Base-by-base conservation (phyloP, 2,329 filamentous ascomycete genomes). In the Colletotrichum godetiae region DNA sequence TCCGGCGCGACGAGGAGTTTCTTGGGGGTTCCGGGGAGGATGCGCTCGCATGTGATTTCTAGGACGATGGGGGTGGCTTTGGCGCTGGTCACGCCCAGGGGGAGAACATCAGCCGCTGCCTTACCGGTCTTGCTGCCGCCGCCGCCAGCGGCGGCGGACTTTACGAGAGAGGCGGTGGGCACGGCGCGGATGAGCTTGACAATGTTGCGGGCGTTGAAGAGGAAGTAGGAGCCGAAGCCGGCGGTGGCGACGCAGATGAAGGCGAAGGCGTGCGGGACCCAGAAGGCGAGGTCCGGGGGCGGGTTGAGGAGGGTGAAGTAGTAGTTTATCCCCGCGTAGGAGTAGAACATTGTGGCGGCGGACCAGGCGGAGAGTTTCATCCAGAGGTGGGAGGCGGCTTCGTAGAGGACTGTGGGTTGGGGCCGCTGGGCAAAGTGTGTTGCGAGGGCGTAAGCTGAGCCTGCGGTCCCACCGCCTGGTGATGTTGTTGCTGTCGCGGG, bases 301-400 rank as follows among this genome's bases (percentile, higher is more conserved):
- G 87, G 82, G 73, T 88, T 80, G 56, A 85, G 80, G 74, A 88
- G 86, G 55, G 87, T 85, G 67, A 82, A 80, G 78, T 86, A 87
- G 75, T 86, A 87, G 79, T 89, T 88, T 76, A 86, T 84, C 59
- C 84, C 81, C 2, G 87, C 85, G 77, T 87, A 90, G 49, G 80
- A 76, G 69, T 90, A 84, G 80, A 87, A 90, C 77, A 89, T 88
- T 27, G 85, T 73, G 2, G 88, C 88, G 31, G 89, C 87, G 15
- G 83, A 80, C 81, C 92, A 91, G 78, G 89, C 90, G 58, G 89
- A 88, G 76, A 89, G 79, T 74, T 92, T 87, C 80, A 91, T 92
- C 81, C 87, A 86, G 69, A 88, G 88, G 77, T 93, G 91, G 1
- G 91, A 90, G 15, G 90, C 90, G 1, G 89, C 88, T 77, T 92